A percentile compares a stretch with the other conserved stretches of the same genome.
Evolutionary conservation across 2,329 filamentous ascomycete species (phyloP).

Genomic region (Aspergillus floridensis): DNA sequence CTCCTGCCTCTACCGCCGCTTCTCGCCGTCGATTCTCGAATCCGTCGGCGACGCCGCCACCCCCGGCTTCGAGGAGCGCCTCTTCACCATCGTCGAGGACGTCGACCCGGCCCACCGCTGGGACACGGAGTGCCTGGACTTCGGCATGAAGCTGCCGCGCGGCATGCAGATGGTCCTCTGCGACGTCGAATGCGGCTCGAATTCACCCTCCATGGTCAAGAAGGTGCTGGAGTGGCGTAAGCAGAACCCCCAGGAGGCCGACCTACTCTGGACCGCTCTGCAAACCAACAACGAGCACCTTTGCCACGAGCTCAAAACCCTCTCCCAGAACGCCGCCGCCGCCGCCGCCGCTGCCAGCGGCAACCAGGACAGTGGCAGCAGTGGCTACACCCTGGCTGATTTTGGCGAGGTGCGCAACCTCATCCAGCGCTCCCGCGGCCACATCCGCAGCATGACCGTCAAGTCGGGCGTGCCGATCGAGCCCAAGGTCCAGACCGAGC

Average conservation of each 20-base stretch:
- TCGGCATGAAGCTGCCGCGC: slow-evolving; percentile 66
- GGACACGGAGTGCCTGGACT: slow-evolving; percentile 75
- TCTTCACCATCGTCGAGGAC: slow-evolving; percentile 67
- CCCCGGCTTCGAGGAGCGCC: slow-evolving; percentile 62
- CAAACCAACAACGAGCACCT: slow-evolving; percentile 73
- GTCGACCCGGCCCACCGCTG: slow-evolving; percentile 54
- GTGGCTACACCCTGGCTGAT: slow-evolving; percentile 26
- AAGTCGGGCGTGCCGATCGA: slow-evolving; percentile 82
- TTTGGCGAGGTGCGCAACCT: slow-evolving; percentile 52
- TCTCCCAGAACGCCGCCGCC: slow-evolving; percentile 43
- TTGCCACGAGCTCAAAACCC: slow-evolving; percentile 59
- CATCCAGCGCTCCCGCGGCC: slow-evolving; percentile 52
- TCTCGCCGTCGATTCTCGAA: slow-evolving; percentile 73
- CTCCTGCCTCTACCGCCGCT: slow-evolving; percentile 86
- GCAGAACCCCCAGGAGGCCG: slow-evolving; percentile 61
- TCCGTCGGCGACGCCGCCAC: slow-evolving; percentile 64
- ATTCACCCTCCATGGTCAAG: slow-evolving; percentile 96
- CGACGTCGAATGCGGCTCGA: slow-evolving; percentile 89
- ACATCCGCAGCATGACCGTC: slow-evolving; percentile 74
- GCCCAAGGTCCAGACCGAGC: slow-evolving; percentile 75
- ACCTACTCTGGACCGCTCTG: slow-evolving; percentile 69
- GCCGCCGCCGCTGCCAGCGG: too few relatives aligned
- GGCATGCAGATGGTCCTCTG: slow-evolving; percentile 85
- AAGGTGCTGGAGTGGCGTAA: slow-evolving; percentile 80
- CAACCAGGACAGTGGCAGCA: slow-evolving; percentile 31